phyloP scores from a whole-genome alignment of 1,284 basidiomycete genomes.

The Stereum hirsutum region DNA sequence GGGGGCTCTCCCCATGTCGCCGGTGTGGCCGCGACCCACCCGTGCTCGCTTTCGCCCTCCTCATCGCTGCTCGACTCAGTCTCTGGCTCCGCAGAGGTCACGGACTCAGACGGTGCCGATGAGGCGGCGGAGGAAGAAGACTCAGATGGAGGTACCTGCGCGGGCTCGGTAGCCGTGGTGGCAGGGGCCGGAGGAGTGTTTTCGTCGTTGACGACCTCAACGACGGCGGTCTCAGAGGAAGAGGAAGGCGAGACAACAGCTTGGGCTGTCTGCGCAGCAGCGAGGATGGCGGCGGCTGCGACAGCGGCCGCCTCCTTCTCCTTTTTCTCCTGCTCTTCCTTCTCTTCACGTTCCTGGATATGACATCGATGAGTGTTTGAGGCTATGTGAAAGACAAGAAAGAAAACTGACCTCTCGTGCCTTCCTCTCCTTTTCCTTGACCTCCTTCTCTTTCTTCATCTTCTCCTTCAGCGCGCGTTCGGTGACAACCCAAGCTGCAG shows the following conservation, averaged over 20 bases:
- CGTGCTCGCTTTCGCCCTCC: constrained; percentile 19
- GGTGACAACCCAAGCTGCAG: constrained; percentile 57
- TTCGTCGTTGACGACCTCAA: constrained; percentile 12
- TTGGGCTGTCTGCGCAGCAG: background rate
- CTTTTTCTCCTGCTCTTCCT: constrained; percentile 23
- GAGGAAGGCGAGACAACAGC: background rate
- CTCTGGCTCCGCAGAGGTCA: constrained; percentile 7
- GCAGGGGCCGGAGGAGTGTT: constrained; percentile 21
- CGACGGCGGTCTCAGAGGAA: background rate
- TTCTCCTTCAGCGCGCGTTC: constrained; percentile 67
- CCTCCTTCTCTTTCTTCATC: constrained; percentile 61
- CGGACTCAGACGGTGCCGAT: constrained; percentile 6
- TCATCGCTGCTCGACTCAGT: constrained; percentile 16
- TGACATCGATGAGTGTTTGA: constrained; percentile 12
- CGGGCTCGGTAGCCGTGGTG: too few relatives aligned
- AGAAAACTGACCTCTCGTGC: constrained; percentile 36
- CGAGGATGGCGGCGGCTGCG: constrained; percentile 29
- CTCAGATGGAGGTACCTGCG: too few relatives aligned
- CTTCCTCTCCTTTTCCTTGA: constrained; percentile 47
- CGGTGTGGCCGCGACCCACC: constrained; percentile 13
- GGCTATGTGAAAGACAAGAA: constrained; percentile 16
- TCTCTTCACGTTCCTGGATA: constrained; percentile 30
- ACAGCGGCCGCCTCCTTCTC: constrained; percentile 30
- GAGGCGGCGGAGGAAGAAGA: too few relatives aligned
- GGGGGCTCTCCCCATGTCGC: constrained; percentile 4